Evolutionary conservation across 163 green algal genomes (phyloP).

Genomic region (Scenedesmus sp.): DNA sequence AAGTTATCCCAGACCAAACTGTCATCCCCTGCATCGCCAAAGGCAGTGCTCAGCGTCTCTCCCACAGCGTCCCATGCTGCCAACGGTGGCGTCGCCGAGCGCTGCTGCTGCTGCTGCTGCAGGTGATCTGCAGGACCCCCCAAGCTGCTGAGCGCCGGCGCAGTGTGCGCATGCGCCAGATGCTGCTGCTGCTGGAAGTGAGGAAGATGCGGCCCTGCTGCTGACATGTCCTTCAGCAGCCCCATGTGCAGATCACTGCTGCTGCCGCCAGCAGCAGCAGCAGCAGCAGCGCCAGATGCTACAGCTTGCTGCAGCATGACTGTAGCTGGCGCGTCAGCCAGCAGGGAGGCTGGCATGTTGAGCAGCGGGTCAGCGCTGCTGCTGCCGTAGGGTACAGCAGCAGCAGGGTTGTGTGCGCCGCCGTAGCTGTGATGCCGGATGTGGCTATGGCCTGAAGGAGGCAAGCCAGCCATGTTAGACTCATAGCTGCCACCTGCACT

Average conservation of each 20-base stretch:
- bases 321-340: neutral
- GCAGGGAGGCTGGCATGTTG: neutral
- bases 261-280: neutral
- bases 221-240: neutral
- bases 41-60: conserved; percentile 4
- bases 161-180: neutral
- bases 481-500: neutral
- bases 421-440: neutral
- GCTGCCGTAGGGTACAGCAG: neutral
- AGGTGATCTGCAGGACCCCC: neutral
- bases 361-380: neutral
- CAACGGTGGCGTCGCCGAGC: neutral
- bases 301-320: neutral
- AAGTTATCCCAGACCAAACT: neutral
- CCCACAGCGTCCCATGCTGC: neutral
- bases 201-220: neutral
- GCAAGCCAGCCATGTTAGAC: neutral
- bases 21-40: neutral
- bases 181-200: neutral
- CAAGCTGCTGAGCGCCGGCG: neutral
- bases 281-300: neutral
- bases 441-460: neutral
- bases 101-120: neutral
- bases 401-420: neutral
- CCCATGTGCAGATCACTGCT: neutral